These are phyloP conservation scores for Paxillus ammoniavirescens DNA, from an alignment of 768 basidiomycete species.

Conservation along the genomic window DNA sequence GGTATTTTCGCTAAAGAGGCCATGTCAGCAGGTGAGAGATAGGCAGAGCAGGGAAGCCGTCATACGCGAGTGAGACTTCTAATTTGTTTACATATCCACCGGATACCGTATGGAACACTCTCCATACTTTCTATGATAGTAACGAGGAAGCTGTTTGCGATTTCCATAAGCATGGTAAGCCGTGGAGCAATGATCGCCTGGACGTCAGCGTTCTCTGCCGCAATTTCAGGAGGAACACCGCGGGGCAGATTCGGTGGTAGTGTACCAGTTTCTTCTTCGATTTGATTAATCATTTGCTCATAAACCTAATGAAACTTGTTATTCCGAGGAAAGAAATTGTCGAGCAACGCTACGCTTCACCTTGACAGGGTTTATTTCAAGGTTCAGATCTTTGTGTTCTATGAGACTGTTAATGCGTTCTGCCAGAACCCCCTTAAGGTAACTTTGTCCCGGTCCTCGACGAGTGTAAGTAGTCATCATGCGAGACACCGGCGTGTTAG, in stretches of 20 bases:
- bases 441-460: conserved; percentile 96
- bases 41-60: conserved; percentile 3
- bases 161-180: conserved; percentile 99
- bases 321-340: background rate
- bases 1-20: conserved; percentile 84
- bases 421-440: conserved; percentile 95
- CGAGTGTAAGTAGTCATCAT: conserved; percentile 99
- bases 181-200: conserved; percentile 98
- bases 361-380: conserved; percentile 99
- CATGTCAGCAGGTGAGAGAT: conserved; percentile 9
- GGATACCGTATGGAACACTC: conserved; percentile 96
- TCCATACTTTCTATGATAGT: conserved; percentile 99
- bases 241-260: conserved; percentile 89
- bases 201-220: conserved; percentile 90
- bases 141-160: conserved; percentile 94
- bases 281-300: conserved; percentile 99
- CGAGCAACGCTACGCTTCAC: conserved; percentile 35
- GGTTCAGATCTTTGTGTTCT: conserved; percentile 98
- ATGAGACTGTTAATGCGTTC: conserved; percentile 98
- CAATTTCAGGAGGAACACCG: conserved; percentile 92
- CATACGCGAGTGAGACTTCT: conserved; percentile 89
- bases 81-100: conserved; percentile 99
- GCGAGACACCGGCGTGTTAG: conserved; percentile 97
- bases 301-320: conserved; percentile 66
- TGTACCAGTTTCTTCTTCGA: conserved; percentile 94